These are phyloP conservation scores for Ilyonectria destructans DNA, from an alignment of 2,329 filamentous ascomycete species.

Conservation along the genomic window DNA sequence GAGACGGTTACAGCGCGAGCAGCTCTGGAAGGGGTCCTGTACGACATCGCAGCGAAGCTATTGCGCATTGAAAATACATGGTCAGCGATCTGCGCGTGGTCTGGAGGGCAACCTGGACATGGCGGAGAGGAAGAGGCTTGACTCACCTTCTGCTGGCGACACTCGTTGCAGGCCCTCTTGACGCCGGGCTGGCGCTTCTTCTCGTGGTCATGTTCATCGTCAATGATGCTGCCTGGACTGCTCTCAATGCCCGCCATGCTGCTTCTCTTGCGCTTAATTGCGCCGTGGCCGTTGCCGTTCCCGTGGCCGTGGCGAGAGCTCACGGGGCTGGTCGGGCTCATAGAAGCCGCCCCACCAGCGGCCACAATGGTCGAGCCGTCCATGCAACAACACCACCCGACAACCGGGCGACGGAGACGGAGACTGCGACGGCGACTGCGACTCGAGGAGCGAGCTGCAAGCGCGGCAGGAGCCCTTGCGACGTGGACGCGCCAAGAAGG, in stretches of 20 bases:
- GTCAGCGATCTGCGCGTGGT: slow-evolving; percentile 30
- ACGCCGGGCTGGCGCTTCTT: slow-evolving; percentile 78
- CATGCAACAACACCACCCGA: slow-evolving; percentile 58
- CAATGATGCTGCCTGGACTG: slow-evolving; percentile 70
- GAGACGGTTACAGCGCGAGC: slow-evolving; percentile 84
- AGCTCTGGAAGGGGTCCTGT: slow-evolving; percentile 85
- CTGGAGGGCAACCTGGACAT: background rate
- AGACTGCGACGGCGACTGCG: slow-evolving; percentile 16
- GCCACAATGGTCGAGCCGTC: slow-evolving; percentile 65
- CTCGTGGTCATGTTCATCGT: slow-evolving; percentile 71
- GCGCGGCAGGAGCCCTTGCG: slow-evolving; percentile 27
- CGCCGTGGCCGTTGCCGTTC: slow-evolving; percentile 57
- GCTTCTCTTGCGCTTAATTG: slow-evolving; percentile 73
- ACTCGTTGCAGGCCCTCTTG: slow-evolving; percentile 89
- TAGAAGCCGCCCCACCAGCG: slow-evolving; percentile 64
- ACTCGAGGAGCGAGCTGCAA: slow-evolving; percentile 24
- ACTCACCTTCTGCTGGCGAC: slow-evolving; percentile 87
- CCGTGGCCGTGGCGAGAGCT: slow-evolving; percentile 65
- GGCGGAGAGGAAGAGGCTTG: slow-evolving; percentile 28
- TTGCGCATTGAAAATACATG: slow-evolving; percentile 21
- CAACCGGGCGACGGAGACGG: slow-evolving; percentile 36
- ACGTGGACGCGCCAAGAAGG: slow-evolving; percentile 32
- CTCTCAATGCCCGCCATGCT: slow-evolving; percentile 70
- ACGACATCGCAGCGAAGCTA: slow-evolving; percentile 88
- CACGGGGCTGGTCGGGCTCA: slow-evolving; percentile 71